Percentiles rank a stretch among this genome's conserved stretches.
Conservation (phyloP, 1,139 yeast genomes). For the Pichia sp. region DNA sequence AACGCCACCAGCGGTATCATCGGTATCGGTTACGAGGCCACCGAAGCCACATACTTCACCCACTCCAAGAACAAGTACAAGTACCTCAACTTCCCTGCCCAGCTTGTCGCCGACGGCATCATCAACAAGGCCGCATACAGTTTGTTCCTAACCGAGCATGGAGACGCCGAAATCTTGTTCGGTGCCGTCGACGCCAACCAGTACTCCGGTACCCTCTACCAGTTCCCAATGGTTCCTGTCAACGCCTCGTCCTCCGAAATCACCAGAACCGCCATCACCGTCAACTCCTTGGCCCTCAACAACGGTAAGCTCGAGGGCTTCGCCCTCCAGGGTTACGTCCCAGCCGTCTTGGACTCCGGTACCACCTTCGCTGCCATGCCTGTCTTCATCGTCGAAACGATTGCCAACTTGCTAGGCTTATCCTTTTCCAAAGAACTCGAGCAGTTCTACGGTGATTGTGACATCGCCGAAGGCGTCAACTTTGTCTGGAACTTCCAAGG, state of each 20-base stretch:
- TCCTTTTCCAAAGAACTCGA: constrained; percentile 27
- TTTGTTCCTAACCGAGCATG: constrained; percentile 37
- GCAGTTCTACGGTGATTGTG: constrained; percentile 34
- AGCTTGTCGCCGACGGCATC: constrained; percentile 45
- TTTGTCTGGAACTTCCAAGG: constrained; percentile 47
- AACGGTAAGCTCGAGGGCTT: constrained; percentile 23
- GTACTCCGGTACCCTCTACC: constrained; percentile 30
- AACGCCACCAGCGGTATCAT: constrained; percentile 48
- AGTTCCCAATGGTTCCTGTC: constrained; percentile 43
- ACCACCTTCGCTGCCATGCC: constrained; percentile 53
- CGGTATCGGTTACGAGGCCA: constrained; percentile 51
- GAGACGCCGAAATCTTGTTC: constrained; percentile 44
- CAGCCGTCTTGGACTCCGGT: constrained; percentile 59
- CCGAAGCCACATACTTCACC: constrained; percentile 37
- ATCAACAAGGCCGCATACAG: constrained; percentile 50
- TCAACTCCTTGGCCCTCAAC: constrained; percentile 28
- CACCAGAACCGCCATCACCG: constrained; percentile 35
- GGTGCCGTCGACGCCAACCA: constrained; percentile 48
- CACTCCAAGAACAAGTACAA: constrained; percentile 13
- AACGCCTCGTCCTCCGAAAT: constrained; percentile 33
- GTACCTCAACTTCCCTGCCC: constrained; percentile 51
- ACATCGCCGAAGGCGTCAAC: constrained; percentile 28
- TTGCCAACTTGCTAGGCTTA: constrained; percentile 40
- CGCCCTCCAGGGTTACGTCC: constrained; percentile 34
- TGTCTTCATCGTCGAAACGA: constrained; percentile 32